Conservation (phyloP, 2,329 filamentous ascomycete species). For the Sporothrix brunneoviolacea region DNA sequence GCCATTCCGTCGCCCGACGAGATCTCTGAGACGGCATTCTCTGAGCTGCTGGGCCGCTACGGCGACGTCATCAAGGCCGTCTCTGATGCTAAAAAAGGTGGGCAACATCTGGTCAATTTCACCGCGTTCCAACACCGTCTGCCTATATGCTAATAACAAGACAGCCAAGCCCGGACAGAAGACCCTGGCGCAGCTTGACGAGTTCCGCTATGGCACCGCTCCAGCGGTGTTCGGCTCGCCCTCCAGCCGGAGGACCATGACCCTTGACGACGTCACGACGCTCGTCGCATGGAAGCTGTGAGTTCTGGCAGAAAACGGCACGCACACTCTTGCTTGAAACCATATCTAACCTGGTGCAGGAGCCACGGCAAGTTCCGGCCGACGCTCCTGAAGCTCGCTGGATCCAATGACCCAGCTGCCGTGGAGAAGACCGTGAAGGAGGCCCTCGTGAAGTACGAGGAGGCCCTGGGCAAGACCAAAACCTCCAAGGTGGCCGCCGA, state of each 20-base stretch:
- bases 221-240: conserved; percentile 37
- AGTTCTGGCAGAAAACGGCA: conserved; percentile 28
- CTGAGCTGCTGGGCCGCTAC: conserved; percentile 7
- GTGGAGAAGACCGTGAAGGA: conserved; percentile 43
- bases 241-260: conserved; percentile 35
- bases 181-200: conserved; percentile 51
- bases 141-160: conserved; percentile 15
- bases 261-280: conserved; percentile 49
- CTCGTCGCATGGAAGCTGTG: conserved; percentile 69
- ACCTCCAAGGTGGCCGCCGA: neutral
- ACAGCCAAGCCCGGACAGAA: conserved; percentile 43
- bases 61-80: conserved; percentile 35
- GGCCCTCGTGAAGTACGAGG: conserved; percentile 36
- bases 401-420: conserved; percentile 49
- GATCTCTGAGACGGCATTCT: conserved; percentile 11
- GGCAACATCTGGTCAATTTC: no score
- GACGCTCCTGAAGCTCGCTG: conserved; percentile 52
- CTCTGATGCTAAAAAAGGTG: conserved; percentile 40
- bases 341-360: conserved; percentile 7
- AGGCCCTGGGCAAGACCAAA: conserved; percentile 37
- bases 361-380: conserved; percentile 58
- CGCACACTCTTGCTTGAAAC: conserved; percentile 4
- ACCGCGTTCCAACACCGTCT: no score
- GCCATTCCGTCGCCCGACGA: neutral
- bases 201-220: conserved; percentile 51